Percentiles rank a stretch among this genome's conserved stretches.
Evolutionary conservation across 1,284 basidiomycete species (phyloP).

Genomic region (Phlebopus sp.): DNA sequence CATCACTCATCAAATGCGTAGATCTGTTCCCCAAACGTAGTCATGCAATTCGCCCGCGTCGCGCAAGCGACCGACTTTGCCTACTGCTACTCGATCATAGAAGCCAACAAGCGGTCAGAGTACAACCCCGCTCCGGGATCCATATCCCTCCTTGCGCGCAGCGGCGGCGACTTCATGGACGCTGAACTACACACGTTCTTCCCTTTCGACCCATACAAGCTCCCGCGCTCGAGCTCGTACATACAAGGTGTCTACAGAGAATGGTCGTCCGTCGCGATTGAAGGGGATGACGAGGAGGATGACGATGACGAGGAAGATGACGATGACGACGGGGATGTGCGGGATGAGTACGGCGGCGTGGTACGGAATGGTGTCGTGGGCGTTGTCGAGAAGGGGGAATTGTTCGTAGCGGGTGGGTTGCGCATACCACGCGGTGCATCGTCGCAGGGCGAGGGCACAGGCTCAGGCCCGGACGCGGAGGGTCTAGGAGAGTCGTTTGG

Average conservation of each 20-base stretch:
- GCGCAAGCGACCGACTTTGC: slow-evolving; percentile 90
- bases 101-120: slow-evolving; percentile 73
- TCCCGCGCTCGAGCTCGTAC: slow-evolving; percentile 71
- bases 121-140: slow-evolving; percentile 30
- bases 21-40: slow-evolving; percentile 89
- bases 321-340: too few species aligned
- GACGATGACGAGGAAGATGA: slow-evolving; percentile 50
- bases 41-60: slow-evolving; percentile 91
- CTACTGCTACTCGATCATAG: slow-evolving; percentile 94
- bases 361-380: slow-evolving; percentile 24
- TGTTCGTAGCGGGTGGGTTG: slow-evolving; percentile 9
- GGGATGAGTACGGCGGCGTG: slow-evolving; percentile 28
- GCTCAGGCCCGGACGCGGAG: slow-evolving; percentile 12
- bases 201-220: slow-evolving; percentile 96
- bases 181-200: slow-evolving; percentile 92
- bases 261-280: slow-evolving; percentile 74
- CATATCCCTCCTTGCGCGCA: slow-evolving; percentile 35
- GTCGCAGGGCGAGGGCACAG: not conserved
- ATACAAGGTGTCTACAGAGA: slow-evolving; percentile 74
- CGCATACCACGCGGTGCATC: slow-evolving; percentile 19
- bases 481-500: slow-evolving; percentile 64
- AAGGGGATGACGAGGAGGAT: slow-evolving; percentile 66
- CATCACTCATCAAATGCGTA: slow-evolving; percentile 25
- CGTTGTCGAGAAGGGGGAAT: not conserved
- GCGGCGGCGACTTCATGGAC: slow-evolving; percentile 42